Evolutionary conservation across 2,329 filamentous ascomycete genomes (phyloP), one percentile per base, ranked within the genome.

Genomic region (Diplodia sapinea): DNA sequence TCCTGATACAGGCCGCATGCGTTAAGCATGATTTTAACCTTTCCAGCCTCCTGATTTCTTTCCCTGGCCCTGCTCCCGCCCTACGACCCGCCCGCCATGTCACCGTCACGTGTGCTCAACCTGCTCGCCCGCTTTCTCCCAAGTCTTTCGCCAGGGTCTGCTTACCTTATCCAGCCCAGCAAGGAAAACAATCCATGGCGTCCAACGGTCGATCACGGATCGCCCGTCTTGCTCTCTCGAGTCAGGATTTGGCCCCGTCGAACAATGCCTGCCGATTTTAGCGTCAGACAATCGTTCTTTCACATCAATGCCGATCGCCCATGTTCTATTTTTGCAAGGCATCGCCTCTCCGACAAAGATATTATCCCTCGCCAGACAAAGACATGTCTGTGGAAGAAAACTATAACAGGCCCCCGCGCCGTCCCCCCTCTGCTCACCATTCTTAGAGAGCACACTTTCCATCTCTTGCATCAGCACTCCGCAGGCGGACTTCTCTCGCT

Each of bases 21-120:
- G 40, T 61, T 61, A 33, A 61, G 57, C 57, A 49, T 61, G 57
- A 43, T 43, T 47, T 61, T 49, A 49, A 61, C 26, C 57, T 61
- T 61, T 50, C 57, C 26, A 49, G 29, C 57, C 40, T 61, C 57
- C 57, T 49, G 17, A 5, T 33, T 11, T 43, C n/a, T 56, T n/a
- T 11, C 17, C 17, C 20, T 29, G n/a, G 49, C 49, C 3, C 9
- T 4, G 20, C 3, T 38, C 23, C 40, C 47, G 23, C 7, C 51
- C 26, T 15, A 33, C 36, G 26, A n/a, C 31, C 9, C 12, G 52
- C 17, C 26, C 13, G 13, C 26, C 26, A 54, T 17, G 29, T n/a
- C 9, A 11, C 49, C n/a, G 29, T 17, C 51, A 33, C 26, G 51
- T 54, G 7, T 5, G 4, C 49, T 23, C 8, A 20, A 20, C 49